These are phyloP conservation scores for Wickerhamiella dianesei DNA, from an alignment of 805 yeast species.

Conservation along the genomic window DNA sequence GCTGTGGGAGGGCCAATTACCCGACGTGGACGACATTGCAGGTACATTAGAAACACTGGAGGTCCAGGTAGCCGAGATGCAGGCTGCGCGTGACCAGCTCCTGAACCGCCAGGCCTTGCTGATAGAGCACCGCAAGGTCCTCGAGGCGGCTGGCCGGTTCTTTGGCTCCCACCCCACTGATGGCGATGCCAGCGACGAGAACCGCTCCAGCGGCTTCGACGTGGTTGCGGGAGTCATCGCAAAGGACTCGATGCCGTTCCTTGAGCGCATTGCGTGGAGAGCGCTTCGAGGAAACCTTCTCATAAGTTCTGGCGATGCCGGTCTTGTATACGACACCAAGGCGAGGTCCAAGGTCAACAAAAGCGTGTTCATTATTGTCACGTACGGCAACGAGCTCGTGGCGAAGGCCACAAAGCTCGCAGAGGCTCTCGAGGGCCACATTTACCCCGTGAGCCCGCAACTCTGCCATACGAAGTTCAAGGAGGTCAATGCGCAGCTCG, in stretches of 20 bases:
- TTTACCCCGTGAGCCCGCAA: slow-evolving; percentile 44
- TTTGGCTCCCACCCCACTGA: slow-evolving; percentile 26
- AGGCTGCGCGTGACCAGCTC: slow-evolving; percentile 53
- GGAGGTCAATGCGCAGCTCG: slow-evolving; percentile 34
- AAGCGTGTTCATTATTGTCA: slow-evolving; percentile 74
- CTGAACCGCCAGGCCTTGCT: slow-evolving; percentile 49
- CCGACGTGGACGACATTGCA: slow-evolving; percentile 56
- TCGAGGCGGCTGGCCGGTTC: slow-evolving; percentile 32
- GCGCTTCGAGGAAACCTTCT: slow-evolving; percentile 83
- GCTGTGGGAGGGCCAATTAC: slow-evolving; percentile 30
- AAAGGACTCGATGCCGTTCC: slow-evolving; percentile 49
- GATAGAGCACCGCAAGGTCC: slow-evolving; percentile 56
- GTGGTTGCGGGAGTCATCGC: slow-evolving; percentile 70
- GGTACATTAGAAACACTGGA: slow-evolving; percentile 55
- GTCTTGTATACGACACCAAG: slow-evolving; percentile 52
- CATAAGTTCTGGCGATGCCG: slow-evolving; percentile 59
- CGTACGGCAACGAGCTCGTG: slow-evolving; percentile 72
- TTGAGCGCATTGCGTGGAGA: slow-evolving; percentile 84
- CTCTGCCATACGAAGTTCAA: slow-evolving; percentile 25
- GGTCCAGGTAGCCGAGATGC: slow-evolving; percentile 56
- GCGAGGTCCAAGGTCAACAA: slow-evolving; percentile 48
- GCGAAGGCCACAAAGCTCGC: slow-evolving; percentile 68
- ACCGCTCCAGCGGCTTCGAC: slow-evolving; percentile 9
- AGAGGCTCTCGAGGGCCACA: slow-evolving; percentile 77
- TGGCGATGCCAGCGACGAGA: slow-evolving; percentile 25